Evolutionary conservation across 2,329 filamentous ascomycete genomes (phyloP).

Genomic region (Purpureocillium takamizusanense): DNA sequence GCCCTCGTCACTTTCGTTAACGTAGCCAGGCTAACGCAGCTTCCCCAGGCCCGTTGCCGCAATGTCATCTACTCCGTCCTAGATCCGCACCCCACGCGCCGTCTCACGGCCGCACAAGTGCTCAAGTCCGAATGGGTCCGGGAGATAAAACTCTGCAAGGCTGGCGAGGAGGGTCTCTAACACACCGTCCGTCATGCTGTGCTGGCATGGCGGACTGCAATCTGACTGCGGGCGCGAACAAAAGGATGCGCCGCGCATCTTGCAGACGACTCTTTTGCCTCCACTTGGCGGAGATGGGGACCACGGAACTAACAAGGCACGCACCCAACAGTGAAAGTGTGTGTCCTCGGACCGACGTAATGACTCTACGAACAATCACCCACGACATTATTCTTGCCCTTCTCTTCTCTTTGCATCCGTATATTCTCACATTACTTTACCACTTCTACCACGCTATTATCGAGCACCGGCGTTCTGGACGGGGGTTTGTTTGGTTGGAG

Average conservation of each 20-base stretch:
- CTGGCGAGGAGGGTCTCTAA: conserved; percentile 89
- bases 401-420: conserved; percentile 12
- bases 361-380: conserved; percentile 9
- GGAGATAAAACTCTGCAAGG: conserved; percentile 94
- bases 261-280: conserved; percentile 12
- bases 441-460: conserved; percentile 7
- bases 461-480: conserved; percentile 21
- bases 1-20: background rate
- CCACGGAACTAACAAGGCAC: conserved; percentile 4
- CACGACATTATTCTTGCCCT: conserved; percentile 4
- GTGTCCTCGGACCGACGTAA: conserved; percentile 4
- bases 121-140: conserved; percentile 98
- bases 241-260: conserved; percentile 10
- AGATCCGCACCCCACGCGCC: conserved; percentile 84
- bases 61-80: conserved; percentile 99
- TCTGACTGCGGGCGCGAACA: conserved; percentile 8
- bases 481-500: background rate
- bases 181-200: conserved; percentile 16
- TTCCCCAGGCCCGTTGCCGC: conserved; percentile 74
- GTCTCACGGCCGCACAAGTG: conserved; percentile 92
- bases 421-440: conserved; percentile 6
- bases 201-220: conserved; percentile 18
- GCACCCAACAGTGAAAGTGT: conserved; percentile 3
- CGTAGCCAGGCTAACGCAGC: background rate
- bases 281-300: conserved; percentile 7